A percentile compares a stretch with the other conserved stretches of the same genome.
phyloP scores from a whole-genome alignment of 2,329 filamentous ascomycete genomes.

The Tolypocladium sp. region DNA sequence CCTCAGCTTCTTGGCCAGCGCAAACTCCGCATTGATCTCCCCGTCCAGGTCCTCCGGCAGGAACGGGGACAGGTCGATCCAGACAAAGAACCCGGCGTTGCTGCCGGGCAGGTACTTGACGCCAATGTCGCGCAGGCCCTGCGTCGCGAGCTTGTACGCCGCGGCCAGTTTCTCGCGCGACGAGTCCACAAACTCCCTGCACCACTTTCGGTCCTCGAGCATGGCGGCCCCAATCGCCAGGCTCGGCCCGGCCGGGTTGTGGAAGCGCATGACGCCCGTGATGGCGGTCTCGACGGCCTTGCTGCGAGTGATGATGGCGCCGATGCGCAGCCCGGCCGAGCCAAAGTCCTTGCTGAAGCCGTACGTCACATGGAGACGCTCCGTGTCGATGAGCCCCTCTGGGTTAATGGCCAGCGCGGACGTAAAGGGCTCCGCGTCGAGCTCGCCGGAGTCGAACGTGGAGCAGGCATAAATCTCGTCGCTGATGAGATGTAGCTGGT shows the following conservation, averaged over 20 bases:
- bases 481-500: slow-evolving; percentile 43
- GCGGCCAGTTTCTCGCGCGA: slow-evolving; percentile 29
- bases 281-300: slow-evolving; percentile 22
- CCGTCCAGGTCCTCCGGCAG: slow-evolving; percentile 20
- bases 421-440: slow-evolving; percentile 27
- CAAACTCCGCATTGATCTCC: slow-evolving; percentile 29
- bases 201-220: slow-evolving; percentile 35
- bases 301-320: slow-evolving; percentile 33
- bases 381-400: slow-evolving; percentile 31
- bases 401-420: slow-evolving; percentile 38
- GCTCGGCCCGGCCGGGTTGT: slow-evolving; percentile 34
- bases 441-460: slow-evolving; percentile 29
- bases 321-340: slow-evolving; percentile 40
- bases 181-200: slow-evolving; percentile 29
- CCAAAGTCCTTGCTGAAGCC: slow-evolving; percentile 42
- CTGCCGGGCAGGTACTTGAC: slow-evolving; percentile 32
- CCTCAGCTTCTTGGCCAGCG: slow-evolving; percentile 32
- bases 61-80: slow-evolving; percentile 38
- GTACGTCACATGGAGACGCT: slow-evolving; percentile 40
- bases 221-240: slow-evolving; percentile 33
- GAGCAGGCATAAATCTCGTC: slow-evolving; percentile 51
- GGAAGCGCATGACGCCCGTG: slow-evolving; percentile 32
- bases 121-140: slow-evolving; percentile 26
- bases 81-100: slow-evolving; percentile 52
- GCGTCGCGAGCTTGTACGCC: slow-evolving; percentile 28